A percentile compares a stretch with the other conserved stretches of the same genome.
Conservation (phyloP, 2,329 filamentous ascomycete species). For the Phaeomoniella chlamydospora region DNA sequence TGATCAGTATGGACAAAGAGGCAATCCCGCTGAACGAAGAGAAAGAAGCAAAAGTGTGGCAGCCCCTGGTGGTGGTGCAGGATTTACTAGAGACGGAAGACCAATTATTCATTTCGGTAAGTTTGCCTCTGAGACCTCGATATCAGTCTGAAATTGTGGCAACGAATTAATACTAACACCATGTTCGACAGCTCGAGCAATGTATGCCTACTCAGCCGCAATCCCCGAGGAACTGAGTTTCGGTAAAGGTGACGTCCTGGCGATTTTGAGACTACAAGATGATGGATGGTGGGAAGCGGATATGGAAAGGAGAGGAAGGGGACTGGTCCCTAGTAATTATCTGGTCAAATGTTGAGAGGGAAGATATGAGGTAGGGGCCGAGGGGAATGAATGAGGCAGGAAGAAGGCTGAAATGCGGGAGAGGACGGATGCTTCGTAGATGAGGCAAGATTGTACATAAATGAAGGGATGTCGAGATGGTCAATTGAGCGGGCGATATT, state of each 20-base stretch:
- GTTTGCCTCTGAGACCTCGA: constrained; percentile 21
- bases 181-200: constrained; percentile 64
- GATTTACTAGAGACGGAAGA: constrained; percentile 58
- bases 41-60: constrained; percentile 72
- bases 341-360: constrained; percentile 38
- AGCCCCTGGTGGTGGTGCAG: constrained; percentile 54
- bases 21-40: constrained; percentile 27
- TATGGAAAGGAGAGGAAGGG: constrained; percentile 38
- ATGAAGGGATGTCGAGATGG: too few relatives aligned
- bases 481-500: too few relatives aligned
- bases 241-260: constrained; percentile 78
- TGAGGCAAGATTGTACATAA: too few relatives aligned
- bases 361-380: too few relatives aligned
- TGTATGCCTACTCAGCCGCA: constrained; percentile 88
- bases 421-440: too few relatives aligned
- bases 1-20: constrained; percentile 16
- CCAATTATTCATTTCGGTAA: constrained; percentile 89
- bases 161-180: constrained; percentile 11
- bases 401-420: too few relatives aligned
- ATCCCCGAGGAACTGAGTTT: constrained; percentile 94
- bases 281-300: constrained; percentile 99
- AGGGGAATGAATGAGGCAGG: too few relatives aligned
- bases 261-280: constrained; percentile 80
- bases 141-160: constrained; percentile 3
- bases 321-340: constrained; percentile 54